A percentile compares a stretch with the other conserved stretches of the same genome.
These are phyloP conservation scores for Hymenoscyphus infarciens DNA, from an alignment of 2,329 filamentous ascomycete genomes.

Conservation along the genomic window DNA sequence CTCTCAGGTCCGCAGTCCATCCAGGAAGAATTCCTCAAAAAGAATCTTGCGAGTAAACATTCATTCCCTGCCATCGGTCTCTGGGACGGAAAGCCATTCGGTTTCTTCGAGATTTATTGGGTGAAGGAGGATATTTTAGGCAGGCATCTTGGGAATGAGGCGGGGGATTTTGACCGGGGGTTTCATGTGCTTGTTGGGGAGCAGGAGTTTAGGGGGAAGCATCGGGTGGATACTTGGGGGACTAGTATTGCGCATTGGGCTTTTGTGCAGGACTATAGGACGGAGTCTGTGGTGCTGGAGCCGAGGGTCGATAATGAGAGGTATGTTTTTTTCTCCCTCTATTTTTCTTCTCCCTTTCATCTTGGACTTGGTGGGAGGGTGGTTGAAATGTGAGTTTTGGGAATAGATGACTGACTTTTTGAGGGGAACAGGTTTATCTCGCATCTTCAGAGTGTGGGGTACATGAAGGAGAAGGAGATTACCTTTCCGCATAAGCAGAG, in stretches of 20 bases:
- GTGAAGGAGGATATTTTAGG: slow-evolving; percentile 86
- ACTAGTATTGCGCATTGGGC: slow-evolving; percentile 85
- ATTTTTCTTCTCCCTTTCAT: background rate
- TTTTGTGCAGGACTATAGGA: slow-evolving; percentile 72
- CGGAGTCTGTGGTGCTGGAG: slow-evolving; percentile 79
- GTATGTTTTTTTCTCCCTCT: slow-evolving; percentile 48
- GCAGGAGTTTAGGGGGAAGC: slow-evolving; percentile 80
- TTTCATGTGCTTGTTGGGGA: slow-evolving; percentile 88
- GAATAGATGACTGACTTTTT: background rate
- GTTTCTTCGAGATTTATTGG: slow-evolving; percentile 98
- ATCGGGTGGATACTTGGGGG: slow-evolving; percentile 75
- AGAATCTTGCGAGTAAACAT: slow-evolving; percentile 63
- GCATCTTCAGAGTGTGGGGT: slow-evolving; percentile 71
- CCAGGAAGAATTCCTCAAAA: slow-evolving; percentile 65
- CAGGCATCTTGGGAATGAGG: slow-evolving; percentile 61
- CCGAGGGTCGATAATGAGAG: slow-evolving; percentile 87
- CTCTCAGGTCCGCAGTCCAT: slow-evolving; percentile 51
- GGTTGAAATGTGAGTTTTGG: background rate
- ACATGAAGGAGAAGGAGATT: slow-evolving; percentile 82
- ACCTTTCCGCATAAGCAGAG: slow-evolving; percentile 90
- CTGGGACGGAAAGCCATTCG: slow-evolving; percentile 94
- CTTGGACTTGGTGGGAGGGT: too few species aligned
- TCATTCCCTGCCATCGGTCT: slow-evolving; percentile 88
- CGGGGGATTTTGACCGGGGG: slow-evolving; percentile 80
- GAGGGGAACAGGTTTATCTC: slow-evolving; percentile 51